Conservation (phyloP, 2,329 filamentous ascomycete genomes). For the Diaporthe longicolla region DNA sequence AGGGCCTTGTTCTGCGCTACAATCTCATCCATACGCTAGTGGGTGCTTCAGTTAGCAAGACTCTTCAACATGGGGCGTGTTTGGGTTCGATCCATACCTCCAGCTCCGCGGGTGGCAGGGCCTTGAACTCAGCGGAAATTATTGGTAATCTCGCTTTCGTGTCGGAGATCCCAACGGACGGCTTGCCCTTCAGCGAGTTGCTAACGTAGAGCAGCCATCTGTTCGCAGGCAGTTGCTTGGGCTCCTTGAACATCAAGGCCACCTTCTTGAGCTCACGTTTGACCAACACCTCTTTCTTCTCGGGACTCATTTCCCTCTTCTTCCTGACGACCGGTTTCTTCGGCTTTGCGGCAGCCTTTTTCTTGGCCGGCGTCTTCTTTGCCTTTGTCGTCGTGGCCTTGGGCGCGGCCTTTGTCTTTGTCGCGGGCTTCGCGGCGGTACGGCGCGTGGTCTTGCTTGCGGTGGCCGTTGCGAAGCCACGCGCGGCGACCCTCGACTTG, state of each 20-base stretch:
- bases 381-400: slow-evolving; percentile 40
- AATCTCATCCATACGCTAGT: slow-evolving; percentile 54
- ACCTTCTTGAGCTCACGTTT: slow-evolving; percentile 56
- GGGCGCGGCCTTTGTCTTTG: slow-evolving; percentile 44
- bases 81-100: slow-evolving; percentile 56
- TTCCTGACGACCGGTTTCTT: slow-evolving; percentile 48
- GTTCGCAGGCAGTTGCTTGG: slow-evolving; percentile 50
- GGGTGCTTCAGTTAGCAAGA: neutral
- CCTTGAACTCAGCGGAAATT: slow-evolving; percentile 55
- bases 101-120: slow-evolving; percentile 56
- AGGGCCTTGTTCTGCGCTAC: slow-evolving; percentile 56
- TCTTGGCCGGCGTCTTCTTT: slow-evolving; percentile 44
- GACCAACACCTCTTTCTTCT: slow-evolving; percentile 54
- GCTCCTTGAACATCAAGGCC: slow-evolving; percentile 57
- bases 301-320: slow-evolving; percentile 54
- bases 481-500: slow-evolving; percentile 38
- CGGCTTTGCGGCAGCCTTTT: slow-evolving; percentile 39
- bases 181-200: slow-evolving; percentile 49
- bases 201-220: slow-evolving; percentile 57
- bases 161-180: neutral
- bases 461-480: slow-evolving; percentile 44
- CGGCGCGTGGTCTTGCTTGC: slow-evolving; percentile 36
- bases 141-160: slow-evolving; percentile 46
- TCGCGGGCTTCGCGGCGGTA: slow-evolving; percentile 45
- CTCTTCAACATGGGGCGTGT: neutral